phyloP scores from a whole-genome alignment of 1,139 yeast genomes.

The Geotrichum reessii region DNA sequence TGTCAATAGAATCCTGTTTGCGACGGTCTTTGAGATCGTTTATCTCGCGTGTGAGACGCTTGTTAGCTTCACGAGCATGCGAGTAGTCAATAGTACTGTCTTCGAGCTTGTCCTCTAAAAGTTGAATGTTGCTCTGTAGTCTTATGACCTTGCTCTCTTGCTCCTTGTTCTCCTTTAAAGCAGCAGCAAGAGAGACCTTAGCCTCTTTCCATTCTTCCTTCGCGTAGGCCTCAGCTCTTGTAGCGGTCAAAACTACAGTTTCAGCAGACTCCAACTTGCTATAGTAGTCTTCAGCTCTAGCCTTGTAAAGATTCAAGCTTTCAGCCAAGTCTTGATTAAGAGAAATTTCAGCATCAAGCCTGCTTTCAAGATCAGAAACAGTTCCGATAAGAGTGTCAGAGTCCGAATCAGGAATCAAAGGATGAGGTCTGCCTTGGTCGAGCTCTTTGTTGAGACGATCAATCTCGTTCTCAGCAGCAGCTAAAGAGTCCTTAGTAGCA shows the following conservation, averaged over 20 bases:
- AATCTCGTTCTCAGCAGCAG: slow-evolving; percentile 42
- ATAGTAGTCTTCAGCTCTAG: slow-evolving; percentile 70
- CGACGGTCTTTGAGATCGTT: slow-evolving; percentile 30
- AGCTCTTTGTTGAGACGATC: slow-evolving; percentile 49
- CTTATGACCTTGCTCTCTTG: slow-evolving; percentile 55
- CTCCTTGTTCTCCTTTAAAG: slow-evolving; percentile 56
- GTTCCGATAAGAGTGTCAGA: slow-evolving; percentile 21
- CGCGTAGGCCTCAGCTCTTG: slow-evolving; percentile 55
- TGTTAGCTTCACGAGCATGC: slow-evolving; percentile 45
- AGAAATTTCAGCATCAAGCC: slow-evolving; percentile 47
- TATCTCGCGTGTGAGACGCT: slow-evolving; percentile 47
- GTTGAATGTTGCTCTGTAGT: slow-evolving; percentile 50
- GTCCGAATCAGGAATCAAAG: slow-evolving; percentile 19
- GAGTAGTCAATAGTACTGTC: slow-evolving; percentile 54
- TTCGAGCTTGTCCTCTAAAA: slow-evolving; percentile 53
- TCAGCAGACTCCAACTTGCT: slow-evolving; percentile 76
- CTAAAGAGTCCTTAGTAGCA: slow-evolving; percentile 47
- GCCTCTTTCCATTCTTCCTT: slow-evolving; percentile 53
- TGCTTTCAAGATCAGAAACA: slow-evolving; percentile 36
- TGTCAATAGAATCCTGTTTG: slow-evolving; percentile 26
- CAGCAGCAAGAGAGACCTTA: slow-evolving; percentile 48
- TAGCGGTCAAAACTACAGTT: slow-evolving; percentile 57
- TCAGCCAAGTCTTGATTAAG: slow-evolving; percentile 50
- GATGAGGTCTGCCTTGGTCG: slow-evolving; percentile 24
- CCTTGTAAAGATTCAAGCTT: slow-evolving; percentile 57